Base-by-base conservation (phyloP, 306 rosid species). In the Lathyrus oleraceus region DNA sequence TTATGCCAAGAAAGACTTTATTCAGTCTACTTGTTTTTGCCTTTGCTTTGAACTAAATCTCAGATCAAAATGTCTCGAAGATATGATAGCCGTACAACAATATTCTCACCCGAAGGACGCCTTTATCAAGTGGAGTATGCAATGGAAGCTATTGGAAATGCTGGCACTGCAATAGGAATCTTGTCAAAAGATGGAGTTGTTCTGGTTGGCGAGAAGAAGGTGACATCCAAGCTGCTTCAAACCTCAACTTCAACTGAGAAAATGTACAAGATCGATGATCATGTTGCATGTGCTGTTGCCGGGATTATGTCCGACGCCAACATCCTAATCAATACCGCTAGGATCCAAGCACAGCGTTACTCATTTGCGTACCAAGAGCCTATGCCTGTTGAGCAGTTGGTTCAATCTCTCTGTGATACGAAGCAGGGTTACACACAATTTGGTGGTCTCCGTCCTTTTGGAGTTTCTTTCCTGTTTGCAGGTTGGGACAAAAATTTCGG, bases 401-500 rank as follows among this genome's bases (percentile, higher is more conserved):
- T 82, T 67, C 86, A 82, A 71, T 82, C 86, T 45, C 86, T 82
- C 0, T 82, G 86, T 32, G 86, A 82, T 62, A 82, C 86, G 2
- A 82, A 82, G 81, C 86, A 82, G 72, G 83, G 86, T 12, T 82
- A 82, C 62, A 82, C 86, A 1, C 86, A 82, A 54, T 82, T 75
- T 17, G 86, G 86, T 30, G 86, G 86, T 67, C 86, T 82, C 15
- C 67, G 86, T 5, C 86, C 83, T 1, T 82, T 82, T 35, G 86
- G 86, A 56, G 86, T 82, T 70, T 82, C 86, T 10, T 82, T 82
- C 70, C 71, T 82, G 20, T 82, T 82, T 15, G 86, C 86, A 5
- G 86, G 86, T 5, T 82, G 86, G 86, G 83, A 82, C 79, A 82
- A 82, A 51, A 82, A 82, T 23, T 82, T 38, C n/a, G 86, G 86